phyloP scores from a whole-genome alignment of 2,329 filamentous ascomycete species.

The Aspergillus melleus region DNA sequence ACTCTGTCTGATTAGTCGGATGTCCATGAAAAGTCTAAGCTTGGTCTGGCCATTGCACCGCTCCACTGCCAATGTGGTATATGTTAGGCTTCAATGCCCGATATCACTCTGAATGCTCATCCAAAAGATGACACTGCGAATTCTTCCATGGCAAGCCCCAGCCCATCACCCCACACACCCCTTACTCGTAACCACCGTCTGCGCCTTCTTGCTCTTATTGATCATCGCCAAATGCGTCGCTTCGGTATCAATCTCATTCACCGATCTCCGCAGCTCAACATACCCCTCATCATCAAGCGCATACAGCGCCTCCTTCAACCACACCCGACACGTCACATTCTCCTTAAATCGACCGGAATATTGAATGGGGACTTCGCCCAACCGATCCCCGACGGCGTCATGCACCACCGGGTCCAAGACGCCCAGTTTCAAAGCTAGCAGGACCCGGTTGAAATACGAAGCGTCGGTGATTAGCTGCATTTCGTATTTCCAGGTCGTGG shows the following conservation, averaged over 20 bases:
- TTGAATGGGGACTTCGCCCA: background rate
- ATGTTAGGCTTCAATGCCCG: background rate
- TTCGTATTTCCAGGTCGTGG: background rate
- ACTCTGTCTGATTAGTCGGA: too few relatives aligned
- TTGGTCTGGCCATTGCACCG: too few relatives aligned
- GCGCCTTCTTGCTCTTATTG: background rate
- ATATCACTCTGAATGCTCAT: background rate
- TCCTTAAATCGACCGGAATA: background rate
- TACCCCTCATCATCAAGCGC: background rate
- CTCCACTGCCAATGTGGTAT: too few relatives aligned
- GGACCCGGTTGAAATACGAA: background rate
- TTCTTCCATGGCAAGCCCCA: background rate
- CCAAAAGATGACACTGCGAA: background rate
- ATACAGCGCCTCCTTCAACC: conserved; percentile 2
- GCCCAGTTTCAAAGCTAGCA: background rate
- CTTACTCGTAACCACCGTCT: background rate
- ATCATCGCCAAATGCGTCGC: background rate
- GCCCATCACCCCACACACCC: background rate
- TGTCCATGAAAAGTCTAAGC: too few relatives aligned
- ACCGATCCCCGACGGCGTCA: background rate
- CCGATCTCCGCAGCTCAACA: background rate
- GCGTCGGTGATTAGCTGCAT: background rate
- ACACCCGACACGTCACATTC: background rate
- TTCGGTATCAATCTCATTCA: background rate
- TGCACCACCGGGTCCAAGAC: background rate